Percentiles rank a stretch among this genome's conserved stretches.
These are phyloP conservation scores for Erodium chrysanthum DNA, from an alignment of 441 rosid genomes.

Conservation along the genomic window DNA sequence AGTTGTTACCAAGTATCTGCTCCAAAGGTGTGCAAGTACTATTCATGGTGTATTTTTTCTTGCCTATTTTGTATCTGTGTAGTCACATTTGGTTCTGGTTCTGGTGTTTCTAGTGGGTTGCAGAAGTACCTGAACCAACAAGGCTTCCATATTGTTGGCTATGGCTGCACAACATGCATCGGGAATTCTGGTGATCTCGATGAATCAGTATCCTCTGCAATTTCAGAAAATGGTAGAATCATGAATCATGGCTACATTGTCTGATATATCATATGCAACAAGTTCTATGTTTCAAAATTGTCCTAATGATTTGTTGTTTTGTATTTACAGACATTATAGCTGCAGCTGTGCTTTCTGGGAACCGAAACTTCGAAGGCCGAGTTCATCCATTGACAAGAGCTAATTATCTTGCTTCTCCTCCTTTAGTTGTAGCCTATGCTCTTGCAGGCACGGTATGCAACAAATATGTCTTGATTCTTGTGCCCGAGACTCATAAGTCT, in stretches of 20 bases:
- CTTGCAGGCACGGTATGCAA: constrained; percentile 55
- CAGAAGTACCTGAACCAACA: constrained; percentile 38
- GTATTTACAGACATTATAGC: constrained; percentile 40
- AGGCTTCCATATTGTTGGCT: constrained; percentile 54
- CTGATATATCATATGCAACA: background rate
- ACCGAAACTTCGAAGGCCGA: constrained; percentile 58
- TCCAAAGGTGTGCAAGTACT: constrained; percentile 29
- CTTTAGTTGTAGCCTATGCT: constrained; percentile 60
- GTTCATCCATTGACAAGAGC: constrained; percentile 61
- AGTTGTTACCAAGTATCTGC: constrained; percentile 43
- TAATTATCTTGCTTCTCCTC: constrained; percentile 64
- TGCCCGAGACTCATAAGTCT: background rate
- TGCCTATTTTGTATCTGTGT: background rate
- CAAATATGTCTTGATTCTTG: background rate
- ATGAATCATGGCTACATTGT: background rate
- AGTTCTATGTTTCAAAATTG: background rate
- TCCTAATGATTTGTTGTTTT: constrained; percentile 1
- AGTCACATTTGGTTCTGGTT: constrained; percentile 9
- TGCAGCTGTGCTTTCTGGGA: constrained; percentile 60
- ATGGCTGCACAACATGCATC: constrained; percentile 55
- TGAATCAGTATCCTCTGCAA: constrained; percentile 36
- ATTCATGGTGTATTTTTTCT: background rate
- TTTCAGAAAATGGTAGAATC: constrained; percentile 36
- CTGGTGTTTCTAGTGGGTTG: constrained; percentile 37
- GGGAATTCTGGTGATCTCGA: constrained; percentile 50